A percentile compares a stretch with the other conserved stretches of the same genome.
These are phyloP conservation scores for Acacia concinna DNA, from an alignment of 331 rosid genomes.

Conservation along the genomic window DNA sequence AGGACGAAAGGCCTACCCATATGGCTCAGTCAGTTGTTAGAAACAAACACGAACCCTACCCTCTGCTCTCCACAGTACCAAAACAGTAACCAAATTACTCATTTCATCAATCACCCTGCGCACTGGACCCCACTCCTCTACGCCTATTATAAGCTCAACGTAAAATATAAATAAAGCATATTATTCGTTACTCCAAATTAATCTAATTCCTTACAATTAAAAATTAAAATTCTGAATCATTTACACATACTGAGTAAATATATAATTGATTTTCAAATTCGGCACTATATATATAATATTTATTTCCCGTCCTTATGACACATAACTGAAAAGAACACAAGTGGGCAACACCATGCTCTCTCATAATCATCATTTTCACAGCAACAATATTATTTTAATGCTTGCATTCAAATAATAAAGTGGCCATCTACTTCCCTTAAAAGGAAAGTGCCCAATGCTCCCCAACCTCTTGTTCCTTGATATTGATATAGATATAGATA, in stretches of 20 bases:
- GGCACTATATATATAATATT: not conserved
- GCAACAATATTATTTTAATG: not conserved
- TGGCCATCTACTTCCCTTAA: conserved; percentile 51
- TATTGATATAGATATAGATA: too few relatives aligned
- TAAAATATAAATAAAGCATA: not conserved
- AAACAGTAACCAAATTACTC: conserved; percentile 25
- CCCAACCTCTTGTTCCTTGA: not conserved
- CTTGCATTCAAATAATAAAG: not conserved
- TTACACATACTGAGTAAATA: not conserved
- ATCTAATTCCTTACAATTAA: not conserved
- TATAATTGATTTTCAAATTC: not conserved
- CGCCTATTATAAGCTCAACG: not conserved
- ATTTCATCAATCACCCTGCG: not conserved
- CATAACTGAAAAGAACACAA: not conserved
- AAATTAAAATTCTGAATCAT: too few relatives aligned
- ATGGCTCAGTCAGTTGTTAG: conserved; percentile 41
- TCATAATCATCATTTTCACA: conserved; percentile 28
- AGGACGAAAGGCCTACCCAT: conserved; percentile 43
- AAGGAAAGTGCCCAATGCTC: conserved; percentile 52
- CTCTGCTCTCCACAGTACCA: conserved; percentile 23
- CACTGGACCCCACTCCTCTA: conserved; percentile 37
- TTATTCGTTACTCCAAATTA: not conserved
- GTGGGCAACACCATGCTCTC: conserved; percentile 26
- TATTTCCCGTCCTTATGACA: not conserved
- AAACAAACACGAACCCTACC: conserved; percentile 34